Base-by-base conservation (phyloP, 345 rosid species). In the Populus euphratica region DNA sequence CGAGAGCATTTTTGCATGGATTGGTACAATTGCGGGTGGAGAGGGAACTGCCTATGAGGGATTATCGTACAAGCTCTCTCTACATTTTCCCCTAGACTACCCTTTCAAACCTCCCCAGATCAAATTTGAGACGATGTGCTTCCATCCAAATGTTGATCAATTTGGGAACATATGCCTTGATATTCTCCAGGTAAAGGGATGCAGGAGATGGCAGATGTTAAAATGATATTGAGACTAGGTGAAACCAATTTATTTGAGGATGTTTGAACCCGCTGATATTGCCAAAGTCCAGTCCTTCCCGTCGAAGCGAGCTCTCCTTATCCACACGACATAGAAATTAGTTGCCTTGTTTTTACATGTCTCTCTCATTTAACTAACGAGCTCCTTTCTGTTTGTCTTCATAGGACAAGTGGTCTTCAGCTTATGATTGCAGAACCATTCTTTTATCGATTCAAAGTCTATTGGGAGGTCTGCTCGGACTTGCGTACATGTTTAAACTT, bases 351-450 rank as follows among this genome's bases (percentile, higher is more conserved):
- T 7, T 21, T 6, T 21, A 5, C 41, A 6, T 72, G 11, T 65
- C 8, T 21, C 17, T 62, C n/a, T 47, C 61, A 41, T 12, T 21
- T 1, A 23, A 13, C 73, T 72, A 11, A 39, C 23, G 14, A 29
- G 17, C 27, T 20, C 18, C 61, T 70, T 13, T 21, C 12, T 63
- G 25, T 61, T 10, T 68, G 62, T 52, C 68, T 68, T 12, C 12
- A 36, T n/a, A 81, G 84, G 84, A 81, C 33, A 81, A 77, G 68
- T 81, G 84, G 84, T 81, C 84, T 38, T 81, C 84, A 36, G 84
- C 84, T 61, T 81, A 81, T 23, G 84, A 81, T 73, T 73, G 80
- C 70, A 77, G 84, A 73, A 73, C 84, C 61, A 77, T 77, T 62
- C 84, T 81, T 39, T 63, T 77, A 49, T 81, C 84, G 8, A 47